Evolutionary conservation across 805 yeast genomes (phyloP).

Genomic region (Nakazawaea ishiwadae): DNA sequence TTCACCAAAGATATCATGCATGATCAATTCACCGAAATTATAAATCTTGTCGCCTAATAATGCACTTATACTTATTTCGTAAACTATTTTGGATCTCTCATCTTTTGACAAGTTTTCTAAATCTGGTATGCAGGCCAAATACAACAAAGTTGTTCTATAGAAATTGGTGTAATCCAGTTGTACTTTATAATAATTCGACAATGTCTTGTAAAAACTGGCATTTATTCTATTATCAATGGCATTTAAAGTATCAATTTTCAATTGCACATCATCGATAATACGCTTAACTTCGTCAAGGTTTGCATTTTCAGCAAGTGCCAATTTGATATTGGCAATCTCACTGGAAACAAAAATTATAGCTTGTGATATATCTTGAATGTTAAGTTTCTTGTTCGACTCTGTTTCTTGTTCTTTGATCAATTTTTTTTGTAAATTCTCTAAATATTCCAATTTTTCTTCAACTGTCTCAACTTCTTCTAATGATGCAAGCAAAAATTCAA

Average conservation of each 20-base stretch:
- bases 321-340: slow-evolving; percentile 70
- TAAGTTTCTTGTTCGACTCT: slow-evolving; percentile 26
- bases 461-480: slow-evolving; percentile 36
- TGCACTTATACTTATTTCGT: slow-evolving; percentile 81
- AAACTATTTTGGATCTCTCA: slow-evolving; percentile 37
- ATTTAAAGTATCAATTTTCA: slow-evolving; percentile 52
- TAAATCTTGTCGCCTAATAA: slow-evolving; percentile 87
- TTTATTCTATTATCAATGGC: slow-evolving; percentile 60
- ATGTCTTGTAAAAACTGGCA: slow-evolving; percentile 79
- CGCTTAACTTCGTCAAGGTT: slow-evolving; percentile 55
- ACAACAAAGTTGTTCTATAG: slow-evolving; percentile 78
- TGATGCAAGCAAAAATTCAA: slow-evolving; percentile 63
- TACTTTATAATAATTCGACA: slow-evolving; percentile 68
- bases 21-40: slow-evolving; percentile 91
- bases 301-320: slow-evolving; percentile 29
- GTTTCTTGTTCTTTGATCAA: slow-evolving; percentile 31
- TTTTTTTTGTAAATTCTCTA: slow-evolving; percentile 38
- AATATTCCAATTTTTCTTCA: slow-evolving; percentile 46
- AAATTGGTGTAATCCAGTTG: slow-evolving; percentile 76
- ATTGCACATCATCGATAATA: slow-evolving; percentile 56
- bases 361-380: slow-evolving; percentile 32
- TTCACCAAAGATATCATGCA: slow-evolving; percentile 73
- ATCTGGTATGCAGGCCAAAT: slow-evolving; percentile 61
- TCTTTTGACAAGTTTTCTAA: slow-evolving; percentile 18
- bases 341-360: slow-evolving; percentile 57